phyloP scores from a whole-genome alignment of 176 grass and related monocot genomes.

The Hyparrhenia diplandra region DNA sequence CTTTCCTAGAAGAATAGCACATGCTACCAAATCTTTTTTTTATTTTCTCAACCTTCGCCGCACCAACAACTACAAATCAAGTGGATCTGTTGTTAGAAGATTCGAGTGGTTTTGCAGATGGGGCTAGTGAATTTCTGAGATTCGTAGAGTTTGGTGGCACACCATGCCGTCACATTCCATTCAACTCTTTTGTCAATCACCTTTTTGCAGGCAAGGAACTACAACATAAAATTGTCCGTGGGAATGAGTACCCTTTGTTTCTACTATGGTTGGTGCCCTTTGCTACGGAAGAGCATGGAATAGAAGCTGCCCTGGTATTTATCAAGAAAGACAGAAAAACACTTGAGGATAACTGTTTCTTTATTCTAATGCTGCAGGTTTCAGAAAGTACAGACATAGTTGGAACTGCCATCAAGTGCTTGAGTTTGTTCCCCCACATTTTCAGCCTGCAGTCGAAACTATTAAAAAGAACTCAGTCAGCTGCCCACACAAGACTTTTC shows the following conservation, averaged over 20 bases:
- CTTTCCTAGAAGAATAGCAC: not conserved
- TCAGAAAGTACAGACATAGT: not conserved
- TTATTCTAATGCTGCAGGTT: not conserved
- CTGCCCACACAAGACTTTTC: not conserved
- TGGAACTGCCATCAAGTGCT: not conserved
- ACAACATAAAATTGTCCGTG: not conserved
- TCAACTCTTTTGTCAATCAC: not conserved
- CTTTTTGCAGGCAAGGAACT: not conserved
- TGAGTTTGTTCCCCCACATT: not conserved
- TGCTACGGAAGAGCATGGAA: not conserved
- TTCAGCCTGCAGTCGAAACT: not conserved
- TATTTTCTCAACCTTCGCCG: not conserved
- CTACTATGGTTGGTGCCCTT: not conserved
- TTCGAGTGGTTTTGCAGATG: not conserved
- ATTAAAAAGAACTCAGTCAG: not conserved
- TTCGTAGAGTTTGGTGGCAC: not conserved
- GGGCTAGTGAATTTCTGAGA: not conserved
- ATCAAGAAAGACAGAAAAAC: not conserved
- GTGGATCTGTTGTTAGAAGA: not conserved
- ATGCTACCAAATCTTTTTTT: not conserved
- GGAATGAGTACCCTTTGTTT: not conserved
- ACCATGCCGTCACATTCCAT: not conserved
- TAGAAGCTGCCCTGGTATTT: not conserved
- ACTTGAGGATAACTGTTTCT: not conserved
- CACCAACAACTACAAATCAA: not conserved